These are phyloP conservation scores for Conidiobolus incongruus DNA, from an alignment of 371 early-diverging fungal genomes.

Conservation along the genomic window DNA sequence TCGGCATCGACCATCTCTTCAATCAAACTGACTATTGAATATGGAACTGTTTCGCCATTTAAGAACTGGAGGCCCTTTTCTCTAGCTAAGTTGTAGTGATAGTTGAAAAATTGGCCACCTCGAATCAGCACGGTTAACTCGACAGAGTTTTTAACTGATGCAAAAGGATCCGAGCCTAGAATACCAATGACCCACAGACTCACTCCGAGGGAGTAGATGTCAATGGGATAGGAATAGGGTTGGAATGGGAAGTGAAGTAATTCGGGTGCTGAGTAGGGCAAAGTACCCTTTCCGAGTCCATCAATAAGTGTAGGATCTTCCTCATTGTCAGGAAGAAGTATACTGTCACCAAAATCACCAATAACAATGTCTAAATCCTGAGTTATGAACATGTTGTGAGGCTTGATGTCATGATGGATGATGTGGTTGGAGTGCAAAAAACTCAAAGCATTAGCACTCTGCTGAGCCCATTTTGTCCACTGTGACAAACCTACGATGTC, in stretches of 20 bases:
- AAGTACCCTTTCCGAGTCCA: conserved; percentile 39
- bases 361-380: conserved; percentile 5
- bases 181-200: conserved; percentile 49
- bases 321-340: conserved; percentile 7
- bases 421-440: conserved; percentile 35
- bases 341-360: conserved; percentile 16
- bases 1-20: too few species aligned
- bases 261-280: conserved; percentile 48
- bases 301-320: conserved; percentile 17
- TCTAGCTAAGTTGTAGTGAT: too few species aligned
- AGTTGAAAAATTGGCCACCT: conserved; percentile 21
- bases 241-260: conserved; percentile 12
- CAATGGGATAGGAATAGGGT: conserved; percentile 22
- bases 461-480: conserved; percentile 43
- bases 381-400: conserved; percentile 54
- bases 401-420: conserved; percentile 74
- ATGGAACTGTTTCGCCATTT: too few species aligned
- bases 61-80: too few species aligned
- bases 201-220: conserved; percentile 56
- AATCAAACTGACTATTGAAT: too few species aligned
- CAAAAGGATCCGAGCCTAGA: conserved; percentile 38
- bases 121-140: conserved; percentile 25
- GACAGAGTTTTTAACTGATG: conserved; percentile 17
- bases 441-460: conserved; percentile 37
- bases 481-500: conserved; percentile 24